Conservation (phyloP, 768 basidiomycete species). For the Suillus hirtellus region DNA sequence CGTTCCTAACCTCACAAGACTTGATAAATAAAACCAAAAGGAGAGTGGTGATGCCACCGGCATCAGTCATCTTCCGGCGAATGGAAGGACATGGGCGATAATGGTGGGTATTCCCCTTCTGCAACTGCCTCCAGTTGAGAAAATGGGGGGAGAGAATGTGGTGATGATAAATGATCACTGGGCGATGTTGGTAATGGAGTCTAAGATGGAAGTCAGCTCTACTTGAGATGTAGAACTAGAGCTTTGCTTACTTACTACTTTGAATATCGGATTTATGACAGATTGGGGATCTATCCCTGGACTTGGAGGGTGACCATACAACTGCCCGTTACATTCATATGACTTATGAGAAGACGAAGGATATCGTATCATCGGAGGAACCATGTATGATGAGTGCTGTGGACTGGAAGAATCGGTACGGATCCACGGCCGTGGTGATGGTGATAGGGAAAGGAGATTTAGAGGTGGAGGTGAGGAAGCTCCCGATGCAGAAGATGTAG, state of each 20-base stretch:
- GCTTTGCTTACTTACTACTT: constrained; percentile 77
- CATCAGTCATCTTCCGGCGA: constrained; percentile 47
- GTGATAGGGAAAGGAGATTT: constrained; percentile 71
- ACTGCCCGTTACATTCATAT: constrained; percentile 53
- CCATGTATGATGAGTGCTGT: constrained; percentile 35
- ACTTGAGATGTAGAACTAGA: constrained; percentile 8
- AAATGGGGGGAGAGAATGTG: constrained; percentile 70
- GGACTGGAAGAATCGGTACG: constrained; percentile 42
- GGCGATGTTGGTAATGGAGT: constrained; percentile 53
- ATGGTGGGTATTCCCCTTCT: constrained; percentile 70
- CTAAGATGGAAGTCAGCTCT: constrained; percentile 31
- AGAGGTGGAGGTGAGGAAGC: constrained; percentile 77
- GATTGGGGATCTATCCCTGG: constrained; percentile 63
- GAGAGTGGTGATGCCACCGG: constrained; percentile 16
- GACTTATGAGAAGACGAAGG: constrained; percentile 41
- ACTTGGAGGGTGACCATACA: constrained; percentile 59
- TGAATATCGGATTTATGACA: constrained; percentile 84
- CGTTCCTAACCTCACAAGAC: constrained; percentile 19
- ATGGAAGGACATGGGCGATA: constrained; percentile 74
- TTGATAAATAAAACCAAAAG: constrained; percentile 26
- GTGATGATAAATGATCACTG: constrained; percentile 37
- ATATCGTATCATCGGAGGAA: constrained; percentile 38
- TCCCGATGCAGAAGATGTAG: constrained; percentile 55
- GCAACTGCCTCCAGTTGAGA: constrained; percentile 83
- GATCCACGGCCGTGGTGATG: constrained; percentile 59